These are phyloP conservation scores for Dorcoceras hygrometricum DNA, from an alignment of 257 asterid genomes.

Conservation along the genomic window DNA sequence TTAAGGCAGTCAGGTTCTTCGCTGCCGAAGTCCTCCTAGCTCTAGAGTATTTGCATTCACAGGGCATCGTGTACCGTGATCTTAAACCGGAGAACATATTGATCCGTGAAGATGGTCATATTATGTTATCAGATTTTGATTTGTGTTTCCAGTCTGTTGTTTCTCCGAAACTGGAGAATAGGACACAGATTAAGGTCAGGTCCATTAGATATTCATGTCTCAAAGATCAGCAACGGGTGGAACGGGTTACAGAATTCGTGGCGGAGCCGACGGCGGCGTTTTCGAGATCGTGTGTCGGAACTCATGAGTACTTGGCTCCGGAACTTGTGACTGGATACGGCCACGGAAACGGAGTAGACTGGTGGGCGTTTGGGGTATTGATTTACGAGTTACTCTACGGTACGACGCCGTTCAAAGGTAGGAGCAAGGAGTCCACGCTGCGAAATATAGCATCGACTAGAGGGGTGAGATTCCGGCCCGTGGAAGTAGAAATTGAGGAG, in stretches of 20 bases:
- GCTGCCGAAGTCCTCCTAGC: constrained; percentile 73
- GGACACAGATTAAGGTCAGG: constrained; percentile 18
- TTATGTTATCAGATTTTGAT: constrained; percentile 83
- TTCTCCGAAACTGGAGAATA: constrained; percentile 44
- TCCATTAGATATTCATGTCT: constrained; percentile 22
- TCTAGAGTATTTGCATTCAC: constrained; percentile 65
- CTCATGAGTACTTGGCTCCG: constrained; percentile 87
- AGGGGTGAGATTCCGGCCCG: constrained; percentile 51
- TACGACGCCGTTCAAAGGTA: constrained; percentile 76
- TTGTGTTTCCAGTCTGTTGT: constrained; percentile 59
- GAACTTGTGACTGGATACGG: constrained; percentile 69
- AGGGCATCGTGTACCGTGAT: constrained; percentile 84
- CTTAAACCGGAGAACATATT: constrained; percentile 77
- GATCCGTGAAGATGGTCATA: constrained; percentile 77
- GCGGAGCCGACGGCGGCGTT: constrained; percentile 81
- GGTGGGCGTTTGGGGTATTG: constrained; percentile 95
- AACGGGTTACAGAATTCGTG: constrained; percentile 60
- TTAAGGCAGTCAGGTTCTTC: constrained; percentile 64
- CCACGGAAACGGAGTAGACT: constrained; percentile 90
- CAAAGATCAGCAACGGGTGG: constrained; percentile 30
- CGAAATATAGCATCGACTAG: constrained; percentile 78
- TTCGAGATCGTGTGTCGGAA: constrained; percentile 82
- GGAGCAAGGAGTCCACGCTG: constrained; percentile 80
- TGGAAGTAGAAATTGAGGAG: constrained; percentile 30
- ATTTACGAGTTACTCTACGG: constrained; percentile 67